Base-by-base conservation (phyloP, 108 stramenopile genomes). In the Skeletonema potamos region DNA sequence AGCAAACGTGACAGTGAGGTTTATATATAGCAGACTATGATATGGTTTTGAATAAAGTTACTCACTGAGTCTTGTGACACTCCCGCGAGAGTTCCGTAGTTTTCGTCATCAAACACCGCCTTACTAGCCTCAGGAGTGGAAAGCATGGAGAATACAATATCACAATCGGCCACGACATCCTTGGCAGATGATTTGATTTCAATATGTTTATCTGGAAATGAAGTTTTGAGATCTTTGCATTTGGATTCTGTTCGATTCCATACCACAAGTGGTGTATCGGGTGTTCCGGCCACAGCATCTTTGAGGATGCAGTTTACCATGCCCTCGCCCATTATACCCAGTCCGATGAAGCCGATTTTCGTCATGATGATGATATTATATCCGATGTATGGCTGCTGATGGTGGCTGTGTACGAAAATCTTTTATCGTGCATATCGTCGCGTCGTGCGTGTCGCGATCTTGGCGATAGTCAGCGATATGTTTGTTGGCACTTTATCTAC, bases 301-400 rank as follows among this genome's bases (percentile, higher is more conserved):
- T 87, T 81, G 32, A 97, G 41, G 30, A 97, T 90, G 13, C 91
- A 72, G 15, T 64, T 70, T n/a, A 89, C 88, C 96, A 96, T 96
- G 6, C 96, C 96, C 51, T 92, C 87, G 39, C 96, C 96, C 96
- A 96, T 96, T 79, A 96, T 93, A 48, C 96, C 96, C 9, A 96
- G 68, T 20, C 96, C 96, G 46, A 97, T 76, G 75, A 95, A 95
- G 66, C 94, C 94, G 17, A 90, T 78, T 20, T 55, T 22, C 9
- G 69, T 32, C 71, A 67, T 78, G 58, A 26, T 73, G 5, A 10
- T 18, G 17, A 30, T 46, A 20, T 34, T 18, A 27, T 48, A n/a
- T n/a, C n/a, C n/a, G n/a, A n/a, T n/a, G n/a, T n/a, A n/a, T n/a
- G n/a, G n/a, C n/a, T n/a, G n/a, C n/a, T n/a, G n/a, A n/a, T n/a